phyloP scores from a whole-genome alignment of 495 filamentous ascomycete species.

The Clavariopsis aquatica region DNA sequence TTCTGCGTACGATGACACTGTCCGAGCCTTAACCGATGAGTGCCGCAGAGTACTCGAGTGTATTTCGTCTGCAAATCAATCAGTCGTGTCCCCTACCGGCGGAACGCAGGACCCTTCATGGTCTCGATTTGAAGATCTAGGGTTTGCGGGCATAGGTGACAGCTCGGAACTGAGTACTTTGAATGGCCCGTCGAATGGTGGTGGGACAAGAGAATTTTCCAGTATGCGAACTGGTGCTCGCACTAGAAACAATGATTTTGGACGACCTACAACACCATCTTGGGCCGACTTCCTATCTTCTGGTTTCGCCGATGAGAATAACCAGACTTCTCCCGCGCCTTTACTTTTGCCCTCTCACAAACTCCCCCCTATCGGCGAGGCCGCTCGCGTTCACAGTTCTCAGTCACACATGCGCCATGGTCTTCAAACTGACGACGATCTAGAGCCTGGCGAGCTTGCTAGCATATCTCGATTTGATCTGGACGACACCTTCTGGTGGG shows the following conservation, averaged over 20 bases:
- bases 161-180: slow-evolving; percentile 16
- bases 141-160: slow-evolving; percentile 67
- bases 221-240: slow-evolving; percentile 62
- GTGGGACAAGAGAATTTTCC: slow-evolving; percentile 24
- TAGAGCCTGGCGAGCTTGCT: slow-evolving; percentile 91
- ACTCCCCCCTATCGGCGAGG: slow-evolving; percentile 74
- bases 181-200: slow-evolving; percentile 20
- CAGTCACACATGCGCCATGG: slow-evolving; percentile 74
- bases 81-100: slow-evolving; percentile 53
- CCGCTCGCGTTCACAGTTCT: slow-evolving; percentile 73
- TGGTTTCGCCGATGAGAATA: slow-evolving; percentile 78
- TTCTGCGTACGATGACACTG: slow-evolving; percentile 84
- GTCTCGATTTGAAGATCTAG: slow-evolving; percentile 95
- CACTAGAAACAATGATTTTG: slow-evolving; percentile 64
- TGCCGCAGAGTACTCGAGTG: slow-evolving; percentile 85
- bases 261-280: slow-evolving; percentile 89
- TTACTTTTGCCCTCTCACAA: slow-evolving; percentile 88
- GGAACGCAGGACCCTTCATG: slow-evolving; percentile 80
- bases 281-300: slow-evolving; percentile 97
- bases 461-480: slow-evolving; percentile 84
- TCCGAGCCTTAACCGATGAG: slow-evolving; percentile 86
- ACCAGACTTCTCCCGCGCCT: slow-evolving; percentile 55
- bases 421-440: slow-evolving; percentile 57
- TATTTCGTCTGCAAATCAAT: slow-evolving; percentile 87
- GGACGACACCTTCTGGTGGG: slow-evolving; percentile 99